Evolutionary conservation across 2,329 filamentous ascomycete species (phyloP).

Genomic region (Cytospora schulzeri): DNA sequence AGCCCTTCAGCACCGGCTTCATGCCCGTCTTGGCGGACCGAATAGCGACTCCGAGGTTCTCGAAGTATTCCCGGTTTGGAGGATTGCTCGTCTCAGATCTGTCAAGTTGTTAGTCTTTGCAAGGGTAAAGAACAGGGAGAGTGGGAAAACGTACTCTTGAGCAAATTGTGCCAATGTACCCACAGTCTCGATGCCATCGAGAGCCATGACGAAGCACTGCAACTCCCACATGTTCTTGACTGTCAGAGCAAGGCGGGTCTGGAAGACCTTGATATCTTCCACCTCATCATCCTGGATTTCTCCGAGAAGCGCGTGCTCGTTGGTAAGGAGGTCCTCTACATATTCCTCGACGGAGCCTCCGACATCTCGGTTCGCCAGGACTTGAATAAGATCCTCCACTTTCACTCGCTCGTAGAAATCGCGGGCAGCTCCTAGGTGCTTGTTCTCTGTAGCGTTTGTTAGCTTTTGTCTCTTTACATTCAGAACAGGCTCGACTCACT

Average conservation of each 20-base stretch:
- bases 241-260: conserved; percentile 48
- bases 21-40: conserved; percentile 59
- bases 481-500: conserved; percentile 58
- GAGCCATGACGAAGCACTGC: conserved; percentile 64
- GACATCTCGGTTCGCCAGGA: conserved; percentile 42
- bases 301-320: conserved; percentile 25
- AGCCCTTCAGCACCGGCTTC: conserved; percentile 63
- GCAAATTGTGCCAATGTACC: conserved; percentile 56
- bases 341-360: conserved; percentile 45
- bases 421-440: conserved; percentile 57
- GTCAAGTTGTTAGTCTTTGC: conserved; percentile 33
- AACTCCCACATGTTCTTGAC: conserved; percentile 63
- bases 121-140: not conserved
- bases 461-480: conserved; percentile 29
- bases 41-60: conserved; percentile 55
- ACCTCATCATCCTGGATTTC: conserved; percentile 35
- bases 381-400: conserved; percentile 51
- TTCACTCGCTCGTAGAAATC: conserved; percentile 53
- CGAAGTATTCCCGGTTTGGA: conserved; percentile 53
- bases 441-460: conserved; percentile 43
- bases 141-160: conserved; percentile 48
- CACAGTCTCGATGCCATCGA: conserved; percentile 70
- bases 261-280: conserved; percentile 41
- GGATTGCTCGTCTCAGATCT: conserved; percentile 37
- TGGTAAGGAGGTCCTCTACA: conserved; percentile 42